These are phyloP conservation scores for Mortierella antarctica DNA, from an alignment of 192 early-diverging fungal species.

Conservation along the genomic window DNA sequence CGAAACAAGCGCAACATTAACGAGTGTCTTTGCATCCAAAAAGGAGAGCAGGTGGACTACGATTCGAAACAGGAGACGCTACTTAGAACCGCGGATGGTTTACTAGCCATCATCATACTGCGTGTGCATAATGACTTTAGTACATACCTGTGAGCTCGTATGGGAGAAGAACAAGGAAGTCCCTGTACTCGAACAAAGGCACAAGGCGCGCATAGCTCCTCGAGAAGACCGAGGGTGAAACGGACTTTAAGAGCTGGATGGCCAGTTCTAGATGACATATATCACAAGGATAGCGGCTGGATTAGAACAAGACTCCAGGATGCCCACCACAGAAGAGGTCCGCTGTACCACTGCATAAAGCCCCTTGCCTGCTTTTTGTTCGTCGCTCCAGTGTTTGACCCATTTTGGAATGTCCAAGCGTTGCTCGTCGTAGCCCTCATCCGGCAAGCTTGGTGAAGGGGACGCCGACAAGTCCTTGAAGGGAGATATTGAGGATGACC, in stretches of 20 bases:
- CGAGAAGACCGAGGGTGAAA: conserved; percentile 45
- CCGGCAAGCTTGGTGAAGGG: conserved; percentile 25
- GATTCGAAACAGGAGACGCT: background rate
- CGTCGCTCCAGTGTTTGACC: conserved; percentile 57
- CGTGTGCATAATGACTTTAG: too few relatives aligned
- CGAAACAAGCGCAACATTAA: conserved; percentile 62
- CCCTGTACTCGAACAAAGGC: conserved; percentile 37
- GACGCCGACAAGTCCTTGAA: conserved; percentile 11
- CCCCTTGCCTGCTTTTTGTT: conserved; percentile 55
- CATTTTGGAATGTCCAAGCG: conserved; percentile 55
- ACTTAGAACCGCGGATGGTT: background rate
- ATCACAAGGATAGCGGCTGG: background rate
- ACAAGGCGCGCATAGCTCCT: conserved; percentile 32
- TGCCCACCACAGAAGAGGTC: background rate
- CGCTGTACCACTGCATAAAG: background rate
- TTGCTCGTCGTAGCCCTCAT: conserved; percentile 57
- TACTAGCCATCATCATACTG: background rate
- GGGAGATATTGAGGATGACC: conserved; percentile 30
- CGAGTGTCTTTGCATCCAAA: conserved; percentile 60
- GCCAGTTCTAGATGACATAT: conserved; percentile 21
- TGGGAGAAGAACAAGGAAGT: conserved; percentile 39
- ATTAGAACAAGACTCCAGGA: background rate
- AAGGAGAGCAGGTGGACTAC: conserved; percentile 63
- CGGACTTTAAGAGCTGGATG: conserved; percentile 42
- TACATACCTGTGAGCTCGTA: conserved; percentile 48